Evolutionary conservation across 305 asterid genomes (phyloP).

Genomic region (Andrographis paniculata): DNA sequence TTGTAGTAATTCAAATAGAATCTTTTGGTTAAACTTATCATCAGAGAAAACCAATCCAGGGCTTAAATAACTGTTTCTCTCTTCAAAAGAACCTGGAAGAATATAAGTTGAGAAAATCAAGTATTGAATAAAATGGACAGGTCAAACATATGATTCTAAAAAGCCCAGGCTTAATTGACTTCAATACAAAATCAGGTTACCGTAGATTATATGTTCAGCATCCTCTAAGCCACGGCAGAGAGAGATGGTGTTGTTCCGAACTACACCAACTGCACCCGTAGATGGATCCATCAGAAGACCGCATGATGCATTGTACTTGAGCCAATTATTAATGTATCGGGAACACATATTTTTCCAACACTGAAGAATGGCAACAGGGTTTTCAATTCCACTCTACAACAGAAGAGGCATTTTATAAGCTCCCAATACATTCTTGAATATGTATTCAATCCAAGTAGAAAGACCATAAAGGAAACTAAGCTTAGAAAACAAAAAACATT

Average conservation of each 20-base stretch:
- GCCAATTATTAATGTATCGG: slow-evolving; percentile 67
- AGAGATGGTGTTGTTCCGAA: slow-evolving; percentile 69
- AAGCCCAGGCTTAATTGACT: neutral
- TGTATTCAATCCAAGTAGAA: neutral
- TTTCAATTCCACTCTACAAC: slow-evolving; percentile 58
- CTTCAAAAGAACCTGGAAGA: slow-evolving; percentile 58
- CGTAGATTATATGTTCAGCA: slow-evolving; percentile 62
- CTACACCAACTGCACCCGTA: slow-evolving; percentile 67
- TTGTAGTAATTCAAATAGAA: slow-evolving; percentile 58
- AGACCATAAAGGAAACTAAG: neutral
- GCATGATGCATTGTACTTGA: slow-evolving; percentile 60
- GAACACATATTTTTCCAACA: slow-evolving; percentile 69
- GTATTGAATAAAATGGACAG: slow-evolving; percentile 16
- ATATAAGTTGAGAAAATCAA: slow-evolving; percentile 17
- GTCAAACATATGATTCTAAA: slow-evolving; percentile 9
- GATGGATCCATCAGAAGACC: slow-evolving; percentile 74
- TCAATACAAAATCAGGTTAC: slow-evolving; percentile 31
- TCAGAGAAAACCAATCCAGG: slow-evolving; percentile 34
- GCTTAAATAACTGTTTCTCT: slow-evolving; percentile 25
- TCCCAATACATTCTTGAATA: slow-evolving; percentile 13
- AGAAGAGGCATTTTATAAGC: slow-evolving; percentile 24
- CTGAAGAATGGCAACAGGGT: slow-evolving; percentile 59
- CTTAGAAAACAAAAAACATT: neutral
- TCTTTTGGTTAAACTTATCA: slow-evolving; percentile 44
- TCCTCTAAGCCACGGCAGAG: slow-evolving; percentile 83